A percentile compares a stretch with the other conserved stretches of the same genome.
These are phyloP conservation scores for Sphaerulina musiva DNA, from an alignment of 2,329 filamentous ascomycete species.

Conservation along the genomic window DNA sequence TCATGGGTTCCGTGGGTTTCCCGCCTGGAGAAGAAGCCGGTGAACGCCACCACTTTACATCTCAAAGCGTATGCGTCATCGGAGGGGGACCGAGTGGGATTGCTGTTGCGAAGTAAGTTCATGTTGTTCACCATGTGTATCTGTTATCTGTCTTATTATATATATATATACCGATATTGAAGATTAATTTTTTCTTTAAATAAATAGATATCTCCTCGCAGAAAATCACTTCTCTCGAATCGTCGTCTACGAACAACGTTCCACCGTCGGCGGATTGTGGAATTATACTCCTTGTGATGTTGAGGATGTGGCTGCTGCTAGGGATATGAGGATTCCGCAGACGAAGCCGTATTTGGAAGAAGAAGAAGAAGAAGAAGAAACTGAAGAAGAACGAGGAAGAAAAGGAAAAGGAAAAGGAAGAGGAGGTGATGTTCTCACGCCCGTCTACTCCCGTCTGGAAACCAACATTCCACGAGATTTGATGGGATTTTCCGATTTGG, in stretches of 20 bases:
- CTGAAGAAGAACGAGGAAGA: slow-evolving; percentile 10
- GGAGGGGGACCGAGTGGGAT: slow-evolving; percentile 78
- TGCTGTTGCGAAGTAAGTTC: slow-evolving; percentile 59
- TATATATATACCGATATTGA: too few species aligned
- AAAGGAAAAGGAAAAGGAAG: background rate
- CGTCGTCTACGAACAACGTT: slow-evolving; percentile 74
- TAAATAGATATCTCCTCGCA: slow-evolving; percentile 66
- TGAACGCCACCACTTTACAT: slow-evolving; percentile 27
- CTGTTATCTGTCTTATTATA: background rate
- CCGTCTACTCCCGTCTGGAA: slow-evolving; percentile 74
- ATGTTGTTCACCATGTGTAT: background rate
- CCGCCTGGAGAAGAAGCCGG: too few species aligned
- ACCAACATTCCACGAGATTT: slow-evolving; percentile 71
- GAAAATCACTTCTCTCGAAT: slow-evolving; percentile 65
- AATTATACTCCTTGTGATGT: slow-evolving; percentile 57
- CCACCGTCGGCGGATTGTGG: slow-evolving; percentile 76
- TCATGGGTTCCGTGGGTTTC: too few species aligned
- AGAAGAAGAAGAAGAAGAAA: slow-evolving; percentile 59
- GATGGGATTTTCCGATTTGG: slow-evolving; percentile 70
- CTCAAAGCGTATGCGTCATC: slow-evolving; percentile 65
- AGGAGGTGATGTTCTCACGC: slow-evolving; percentile 65
- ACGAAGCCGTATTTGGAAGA: slow-evolving; percentile 54
- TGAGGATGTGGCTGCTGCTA: slow-evolving; percentile 30
- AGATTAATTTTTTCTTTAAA: too few species aligned
- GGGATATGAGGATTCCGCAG: slow-evolving; percentile 52